Evolutionary conservation across 768 basidiomycete genomes (phyloP).

Genomic region (Russula sp.): DNA sequence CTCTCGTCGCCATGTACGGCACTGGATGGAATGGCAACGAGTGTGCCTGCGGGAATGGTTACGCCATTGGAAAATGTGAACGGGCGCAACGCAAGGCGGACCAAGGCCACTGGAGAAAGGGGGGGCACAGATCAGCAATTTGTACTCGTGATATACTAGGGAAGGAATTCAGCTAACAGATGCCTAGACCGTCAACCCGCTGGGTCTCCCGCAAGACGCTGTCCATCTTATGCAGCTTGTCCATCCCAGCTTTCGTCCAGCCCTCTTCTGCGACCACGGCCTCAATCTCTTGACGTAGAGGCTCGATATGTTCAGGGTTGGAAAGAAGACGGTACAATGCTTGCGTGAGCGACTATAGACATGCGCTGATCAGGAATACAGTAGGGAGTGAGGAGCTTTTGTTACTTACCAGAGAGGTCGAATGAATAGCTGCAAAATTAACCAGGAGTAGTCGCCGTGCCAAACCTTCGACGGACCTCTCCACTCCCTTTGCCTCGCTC

Average conservation of each 20-base stretch:
- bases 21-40: constrained; percentile 27
- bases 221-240: constrained; percentile 30
- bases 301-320: constrained; percentile 24
- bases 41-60: constrained; percentile 33
- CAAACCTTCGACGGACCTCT: constrained; percentile 30
- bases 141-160: neutral
- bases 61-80: constrained; percentile 41
- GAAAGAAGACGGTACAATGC: constrained; percentile 29
- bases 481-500: constrained; percentile 30
- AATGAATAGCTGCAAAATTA: constrained; percentile 34
- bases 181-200: constrained; percentile 23
- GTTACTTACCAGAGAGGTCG: constrained; percentile 25
- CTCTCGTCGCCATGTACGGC: constrained; percentile 29
- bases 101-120: constrained; percentile 22
- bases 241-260: constrained; percentile 28
- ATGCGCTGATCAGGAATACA: neutral
- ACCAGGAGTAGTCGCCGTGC: constrained; percentile 25
- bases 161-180: constrained; percentile 17
- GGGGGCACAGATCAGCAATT: neutral
- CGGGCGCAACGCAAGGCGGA: constrained; percentile 32
- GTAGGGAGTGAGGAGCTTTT: neutral
- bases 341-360: constrained; percentile 25
- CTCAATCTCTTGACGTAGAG: constrained; percentile 30
- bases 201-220: constrained; percentile 33
- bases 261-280: constrained; percentile 25